Percentiles rank a stretch among this genome's conserved stretches.
phyloP scores from a whole-genome alignment of 1,139 yeast genomes.

The Ogataea hybrid region DNA sequence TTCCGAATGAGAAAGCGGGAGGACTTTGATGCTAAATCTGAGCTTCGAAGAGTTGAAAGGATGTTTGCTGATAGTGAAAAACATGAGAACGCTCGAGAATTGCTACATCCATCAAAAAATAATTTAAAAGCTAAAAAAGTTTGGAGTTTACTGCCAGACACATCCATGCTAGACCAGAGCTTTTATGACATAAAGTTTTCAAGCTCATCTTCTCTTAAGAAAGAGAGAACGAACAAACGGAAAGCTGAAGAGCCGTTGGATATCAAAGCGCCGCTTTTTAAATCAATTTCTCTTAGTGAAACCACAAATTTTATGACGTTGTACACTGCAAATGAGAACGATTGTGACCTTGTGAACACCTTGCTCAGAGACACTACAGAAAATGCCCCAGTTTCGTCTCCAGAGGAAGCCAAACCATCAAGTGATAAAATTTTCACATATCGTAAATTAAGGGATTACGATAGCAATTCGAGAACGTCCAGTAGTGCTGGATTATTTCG shows the following conservation, averaged over 20 bases:
- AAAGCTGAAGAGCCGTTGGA: no score
- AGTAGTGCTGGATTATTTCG: slow-evolving; percentile 50
- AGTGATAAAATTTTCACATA: slow-evolving; percentile 58
- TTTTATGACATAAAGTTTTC: slow-evolving; percentile 70
- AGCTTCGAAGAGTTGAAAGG: slow-evolving; percentile 66
- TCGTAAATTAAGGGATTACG: slow-evolving; percentile 75
- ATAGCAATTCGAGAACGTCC: slow-evolving; percentile 59
- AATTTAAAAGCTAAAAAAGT: slow-evolving; percentile 70
- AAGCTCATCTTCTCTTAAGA: no score
- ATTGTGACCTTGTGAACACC: no score
- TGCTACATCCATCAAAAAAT: slow-evolving; percentile 72
- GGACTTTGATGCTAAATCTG: slow-evolving; percentile 60
- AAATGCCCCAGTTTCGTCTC: no score
- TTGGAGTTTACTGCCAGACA: slow-evolving; percentile 86
- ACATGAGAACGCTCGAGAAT: slow-evolving; percentile 37
- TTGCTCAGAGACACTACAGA: no score
- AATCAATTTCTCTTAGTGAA: no score
- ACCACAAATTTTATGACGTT: no score
- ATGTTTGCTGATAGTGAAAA: slow-evolving; percentile 53
- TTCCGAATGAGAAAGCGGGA: slow-evolving; percentile 25
- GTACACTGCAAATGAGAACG: no score
- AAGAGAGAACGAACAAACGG: no score
- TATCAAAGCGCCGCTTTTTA: no score
- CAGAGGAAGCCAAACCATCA: no score
- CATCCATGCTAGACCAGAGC: slow-evolving; percentile 79